Evolutionary conservation across 192 early-diverging fungal species (phyloP).

Genomic region (Helicostylum pulchrum): DNA sequence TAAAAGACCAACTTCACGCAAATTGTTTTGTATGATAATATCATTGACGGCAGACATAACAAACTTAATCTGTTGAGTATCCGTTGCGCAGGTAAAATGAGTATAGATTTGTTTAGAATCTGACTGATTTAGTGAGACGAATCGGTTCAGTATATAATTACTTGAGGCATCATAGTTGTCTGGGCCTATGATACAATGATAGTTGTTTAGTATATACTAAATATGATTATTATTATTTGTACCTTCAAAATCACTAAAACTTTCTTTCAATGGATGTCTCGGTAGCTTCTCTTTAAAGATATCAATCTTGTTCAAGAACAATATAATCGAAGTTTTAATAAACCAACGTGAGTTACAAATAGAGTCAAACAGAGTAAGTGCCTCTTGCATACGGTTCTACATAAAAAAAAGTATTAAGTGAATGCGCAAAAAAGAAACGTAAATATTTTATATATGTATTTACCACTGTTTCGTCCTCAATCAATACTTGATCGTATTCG

Average conservation of each 20-base stretch:
- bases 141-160: conserved; percentile 77
- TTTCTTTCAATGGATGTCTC: conserved; percentile 77
- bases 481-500: conserved; percentile 93
- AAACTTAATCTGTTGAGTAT: conserved; percentile 85
- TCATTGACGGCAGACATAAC: conserved; percentile 90
- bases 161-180: conserved; percentile 69
- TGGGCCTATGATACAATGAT: conserved; percentile 18
- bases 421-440: neutral
- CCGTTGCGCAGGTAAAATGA: conserved; percentile 86
- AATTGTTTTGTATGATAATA: conserved; percentile 84
- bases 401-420: neutral
- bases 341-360: conserved; percentile 99
- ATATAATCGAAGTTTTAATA: conserved; percentile 93
- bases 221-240: conserved; percentile 13
- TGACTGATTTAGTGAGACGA: conserved; percentile 74
- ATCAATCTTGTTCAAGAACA: conserved; percentile 99
- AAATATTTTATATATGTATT: neutral
- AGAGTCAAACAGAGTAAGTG: conserved; percentile 93
- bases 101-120: conserved; percentile 84
- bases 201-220: neutral
- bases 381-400: conserved; percentile 95
- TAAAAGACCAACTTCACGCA: conserved; percentile 75
- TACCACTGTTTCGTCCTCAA: conserved; percentile 96
- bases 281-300: conserved; percentile 92
- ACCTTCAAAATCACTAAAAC: conserved; percentile 86